Percentiles rank a stretch among this genome's conserved stretches.
These are phyloP conservation scores for Amorphotheca resinae DNA, from an alignment of 495 filamentous ascomycete species.

Conservation along the genomic window DNA sequence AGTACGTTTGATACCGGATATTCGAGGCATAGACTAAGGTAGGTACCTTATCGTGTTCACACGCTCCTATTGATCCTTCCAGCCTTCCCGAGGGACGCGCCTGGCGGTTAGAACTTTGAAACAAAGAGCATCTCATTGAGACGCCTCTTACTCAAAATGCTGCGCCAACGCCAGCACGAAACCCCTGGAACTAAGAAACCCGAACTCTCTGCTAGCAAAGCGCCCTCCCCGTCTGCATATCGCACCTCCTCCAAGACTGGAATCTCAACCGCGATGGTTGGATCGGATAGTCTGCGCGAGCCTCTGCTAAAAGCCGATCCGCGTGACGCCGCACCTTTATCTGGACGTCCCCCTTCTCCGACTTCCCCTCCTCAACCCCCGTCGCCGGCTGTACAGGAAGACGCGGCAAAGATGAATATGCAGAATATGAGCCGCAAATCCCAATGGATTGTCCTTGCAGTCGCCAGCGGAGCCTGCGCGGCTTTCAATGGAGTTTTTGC, in stretches of 20 bases:
- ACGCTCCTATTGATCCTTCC: too few species aligned
- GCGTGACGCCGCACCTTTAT: neutral
- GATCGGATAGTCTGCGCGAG: neutral
- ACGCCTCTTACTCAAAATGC: neutral
- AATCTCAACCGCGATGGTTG: neutral
- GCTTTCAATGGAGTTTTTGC: slow-evolving; percentile 94
- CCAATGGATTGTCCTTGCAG: slow-evolving; percentile 69
- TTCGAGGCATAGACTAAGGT: too few species aligned
- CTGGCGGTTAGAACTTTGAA: too few species aligned
- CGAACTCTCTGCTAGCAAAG: neutral
- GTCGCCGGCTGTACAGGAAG: neutral
- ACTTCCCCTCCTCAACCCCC: neutral
- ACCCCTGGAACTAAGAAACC: neutral
- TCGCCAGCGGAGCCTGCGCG: slow-evolving; percentile 80
- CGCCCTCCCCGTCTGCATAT: neutral
- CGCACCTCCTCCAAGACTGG: neutral
- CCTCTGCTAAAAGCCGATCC: neutral
- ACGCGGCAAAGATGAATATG: slow-evolving; percentile 15
- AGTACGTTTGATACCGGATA: too few species aligned
- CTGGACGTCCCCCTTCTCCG: neutral
- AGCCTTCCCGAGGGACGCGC: too few species aligned
- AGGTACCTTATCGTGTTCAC: too few species aligned
- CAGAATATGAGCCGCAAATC: slow-evolving; percentile 17
- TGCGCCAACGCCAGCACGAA: neutral
- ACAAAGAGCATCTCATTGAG: too few species aligned